Percentiles rank a stretch among this genome's conserved stretches.
phyloP scores from a whole-genome alignment of 768 basidiomycete genomes.

The Mycena galericulata region DNA sequence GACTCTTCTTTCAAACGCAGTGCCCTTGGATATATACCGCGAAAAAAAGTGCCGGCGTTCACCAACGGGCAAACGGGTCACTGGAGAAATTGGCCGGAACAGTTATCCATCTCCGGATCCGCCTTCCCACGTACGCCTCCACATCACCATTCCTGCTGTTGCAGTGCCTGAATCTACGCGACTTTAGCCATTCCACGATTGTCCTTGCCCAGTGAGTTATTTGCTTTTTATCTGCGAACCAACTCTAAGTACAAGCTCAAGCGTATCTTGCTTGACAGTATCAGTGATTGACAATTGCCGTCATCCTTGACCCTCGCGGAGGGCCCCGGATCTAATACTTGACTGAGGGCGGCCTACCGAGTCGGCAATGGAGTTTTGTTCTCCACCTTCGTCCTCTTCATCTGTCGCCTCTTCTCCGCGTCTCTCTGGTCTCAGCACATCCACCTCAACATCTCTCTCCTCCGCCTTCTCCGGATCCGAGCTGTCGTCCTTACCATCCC shows the following conservation, averaged over 20 bases:
- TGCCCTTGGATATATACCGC: no score
- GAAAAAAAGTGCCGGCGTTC: no score
- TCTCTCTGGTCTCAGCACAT: constrained; percentile 32
- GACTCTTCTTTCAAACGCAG: no score
- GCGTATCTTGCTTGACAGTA: not conserved
- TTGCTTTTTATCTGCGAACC: not conserved
- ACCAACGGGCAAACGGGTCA: no score
- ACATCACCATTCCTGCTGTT: not conserved
- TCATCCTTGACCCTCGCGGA: constrained; percentile 4
- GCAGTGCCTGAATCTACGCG: not conserved
- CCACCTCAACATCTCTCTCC: constrained; percentile 34
- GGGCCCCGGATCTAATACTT: not conserved
- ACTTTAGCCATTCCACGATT: not conserved
- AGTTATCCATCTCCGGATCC: no score
- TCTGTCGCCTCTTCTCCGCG: constrained; percentile 33
- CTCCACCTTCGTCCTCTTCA: constrained; percentile 35
- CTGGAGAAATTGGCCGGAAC: no score
- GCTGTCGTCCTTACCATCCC: constrained; percentile 32
- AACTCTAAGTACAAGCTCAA: no score
- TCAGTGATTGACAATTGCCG: constrained; percentile 2
- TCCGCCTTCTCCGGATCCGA: constrained; percentile 35
- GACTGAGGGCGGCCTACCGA: not conserved
- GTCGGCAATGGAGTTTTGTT: constrained; percentile 27
- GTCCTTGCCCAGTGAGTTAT: not conserved
- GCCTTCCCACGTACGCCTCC: constrained; percentile 9